Base-by-base conservation (phyloP, 2,329 filamentous ascomycete genomes). In the Fusarium mangiferae region DNA sequence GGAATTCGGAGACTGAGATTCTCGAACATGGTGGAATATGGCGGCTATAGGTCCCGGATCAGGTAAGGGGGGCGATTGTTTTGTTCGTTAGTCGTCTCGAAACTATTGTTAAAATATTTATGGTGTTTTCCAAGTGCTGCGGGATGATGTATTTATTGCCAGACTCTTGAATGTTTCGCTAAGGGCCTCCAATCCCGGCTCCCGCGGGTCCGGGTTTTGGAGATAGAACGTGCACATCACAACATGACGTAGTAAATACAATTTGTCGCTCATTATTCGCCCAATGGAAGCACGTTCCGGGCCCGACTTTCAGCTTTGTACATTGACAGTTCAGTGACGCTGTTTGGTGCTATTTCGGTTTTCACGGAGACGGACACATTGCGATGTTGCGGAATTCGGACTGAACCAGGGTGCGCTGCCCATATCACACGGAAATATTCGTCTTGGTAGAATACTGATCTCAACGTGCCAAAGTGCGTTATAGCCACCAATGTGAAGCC, bases 141-240 rank as follows among this genome's bases (percentile, higher is more conserved):
- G 6, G 7, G 4, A 4, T 22, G 1, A 2, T 0, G 10, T 49
- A 33, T 33, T 49, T 33, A 49, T 30, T 49, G 22, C 3, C 7
- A 8, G 26, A 3, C 26, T 0, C 1, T 11, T 28, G 22, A 4
- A 20, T 28, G 24, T 46, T 14, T 46, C 14, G 24, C 18, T 14
- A 10, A 4, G 5, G 20, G 46, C 2, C 20, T 10, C 17, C 22
- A 2, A 3, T n/a, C 9, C 22, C 28, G 46, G 46, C 10, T 7
- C 28, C 46, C 46, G 46, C 46, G 46, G 28, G 28, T 30, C 5
- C 11, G 22, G 3, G 20, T 10, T 15, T 15, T 0, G 24, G 26
- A 17, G 0, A 6, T 0, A 9, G 4, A 49, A 6, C 46, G 9
- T 22, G 13, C 13, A 2, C 18, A 5, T 13, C 1, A 5, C 44